Evolutionary conservation across 192 early-diverging fungal genomes (phyloP).

Genomic region (Coemansia biformis): DNA sequence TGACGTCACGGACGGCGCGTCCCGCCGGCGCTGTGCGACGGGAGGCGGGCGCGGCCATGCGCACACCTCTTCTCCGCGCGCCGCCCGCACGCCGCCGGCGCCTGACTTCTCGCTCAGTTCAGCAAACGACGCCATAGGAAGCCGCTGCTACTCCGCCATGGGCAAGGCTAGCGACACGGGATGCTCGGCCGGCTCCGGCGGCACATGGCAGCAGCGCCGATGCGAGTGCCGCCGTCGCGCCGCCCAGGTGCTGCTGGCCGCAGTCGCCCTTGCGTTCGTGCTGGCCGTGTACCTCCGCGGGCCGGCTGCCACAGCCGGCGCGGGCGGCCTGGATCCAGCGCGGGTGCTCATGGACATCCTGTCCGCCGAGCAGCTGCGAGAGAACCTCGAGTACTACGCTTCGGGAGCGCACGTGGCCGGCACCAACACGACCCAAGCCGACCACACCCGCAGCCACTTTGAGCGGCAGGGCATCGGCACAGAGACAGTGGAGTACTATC

Average conservation of each 20-base stretch:
- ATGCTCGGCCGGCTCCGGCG: too few species aligned
- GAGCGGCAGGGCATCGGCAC: constrained; percentile 49
- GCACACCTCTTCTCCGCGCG: too few species aligned
- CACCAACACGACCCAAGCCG: constrained; percentile 45
- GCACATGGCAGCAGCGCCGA: not conserved
- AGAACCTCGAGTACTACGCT: constrained; percentile 51
- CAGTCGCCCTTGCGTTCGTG: constrained; percentile 9
- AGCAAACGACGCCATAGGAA: too few species aligned
- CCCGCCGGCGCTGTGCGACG: too few species aligned
- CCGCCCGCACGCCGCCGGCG: too few species aligned
- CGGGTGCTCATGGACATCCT: constrained; percentile 46
- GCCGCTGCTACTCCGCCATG: too few species aligned
- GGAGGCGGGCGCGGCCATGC: too few species aligned
- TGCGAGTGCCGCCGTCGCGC: not conserved
- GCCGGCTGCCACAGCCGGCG: too few species aligned
- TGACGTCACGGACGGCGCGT: too few species aligned
- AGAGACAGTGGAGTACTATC: constrained; percentile 55
- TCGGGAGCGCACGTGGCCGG: constrained; percentile 56
- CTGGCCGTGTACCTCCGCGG: not conserved
- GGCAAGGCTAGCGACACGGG: too few species aligned
- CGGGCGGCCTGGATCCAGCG: constrained; percentile 19
- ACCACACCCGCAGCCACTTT: constrained; percentile 52
- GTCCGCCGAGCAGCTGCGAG: constrained; percentile 31
- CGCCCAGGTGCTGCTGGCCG: not conserved
- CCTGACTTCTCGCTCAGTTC: too few species aligned